phyloP scores from a whole-genome alignment of 2,329 filamentous ascomycete species.

The Cladophialophora yegresii region DNA sequence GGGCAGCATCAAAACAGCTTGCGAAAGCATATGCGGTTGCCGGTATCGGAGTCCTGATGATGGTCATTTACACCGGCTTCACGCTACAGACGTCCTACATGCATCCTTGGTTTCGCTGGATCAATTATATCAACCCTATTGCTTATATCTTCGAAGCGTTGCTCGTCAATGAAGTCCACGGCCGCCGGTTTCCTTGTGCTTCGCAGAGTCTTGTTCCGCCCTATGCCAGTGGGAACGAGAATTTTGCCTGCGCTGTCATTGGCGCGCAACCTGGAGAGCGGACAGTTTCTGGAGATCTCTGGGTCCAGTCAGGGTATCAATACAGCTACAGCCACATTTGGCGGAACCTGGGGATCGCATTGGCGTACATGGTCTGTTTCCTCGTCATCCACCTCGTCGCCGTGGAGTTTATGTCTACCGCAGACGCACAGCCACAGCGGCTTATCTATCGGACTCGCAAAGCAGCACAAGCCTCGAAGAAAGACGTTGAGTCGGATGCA shows the following conservation, averaged over 20 bases:
- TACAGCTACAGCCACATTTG: constrained; percentile 65
- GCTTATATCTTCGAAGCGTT: constrained; percentile 46
- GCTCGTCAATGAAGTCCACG: constrained; percentile 44
- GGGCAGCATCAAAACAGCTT: constrained; percentile 58
- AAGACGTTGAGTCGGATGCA: constrained; percentile 33
- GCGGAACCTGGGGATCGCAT: constrained; percentile 69
- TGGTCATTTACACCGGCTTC: constrained; percentile 49
- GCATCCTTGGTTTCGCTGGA: constrained; percentile 54
- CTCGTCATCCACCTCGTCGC: constrained; percentile 64
- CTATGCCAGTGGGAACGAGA: constrained; percentile 75
- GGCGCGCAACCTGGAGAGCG: constrained; percentile 58
- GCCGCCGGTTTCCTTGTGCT: constrained; percentile 32
- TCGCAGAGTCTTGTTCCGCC: constrained; percentile 56
- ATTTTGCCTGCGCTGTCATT: constrained; percentile 58
- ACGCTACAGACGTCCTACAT: constrained; percentile 51
- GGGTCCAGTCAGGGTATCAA: constrained; percentile 57
- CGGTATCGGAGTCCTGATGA: constrained; percentile 43
- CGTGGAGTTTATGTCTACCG: constrained; percentile 65
- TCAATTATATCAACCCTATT: constrained; percentile 48
- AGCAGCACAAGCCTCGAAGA: constrained; percentile 6
- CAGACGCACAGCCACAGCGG: constrained; percentile 65
- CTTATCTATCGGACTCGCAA: constrained; percentile 61
- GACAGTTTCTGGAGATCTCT: constrained; percentile 63
- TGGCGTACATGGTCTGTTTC: constrained; percentile 66
- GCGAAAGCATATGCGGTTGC: constrained; percentile 60